These are phyloP conservation scores for Carpinus fangiana DNA, from an alignment of 306 rosid species.

Conservation along the genomic window DNA sequence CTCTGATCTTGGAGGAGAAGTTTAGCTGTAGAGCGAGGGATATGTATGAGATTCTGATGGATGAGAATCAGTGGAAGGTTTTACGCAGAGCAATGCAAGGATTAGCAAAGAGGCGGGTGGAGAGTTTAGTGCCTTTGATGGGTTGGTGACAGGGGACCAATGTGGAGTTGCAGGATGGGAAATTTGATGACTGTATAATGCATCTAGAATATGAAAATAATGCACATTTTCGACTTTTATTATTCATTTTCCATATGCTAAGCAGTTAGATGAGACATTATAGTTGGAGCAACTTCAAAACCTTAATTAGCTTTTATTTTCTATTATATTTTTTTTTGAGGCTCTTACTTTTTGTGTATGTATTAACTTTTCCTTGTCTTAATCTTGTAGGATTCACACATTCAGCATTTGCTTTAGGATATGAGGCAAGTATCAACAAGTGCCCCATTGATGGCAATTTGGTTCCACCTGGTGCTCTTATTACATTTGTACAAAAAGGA, in stretches of 20 bases:
- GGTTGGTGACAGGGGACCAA: constrained; percentile 77
- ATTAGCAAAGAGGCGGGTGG: constrained; percentile 92
- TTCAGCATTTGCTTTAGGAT: constrained; percentile 91
- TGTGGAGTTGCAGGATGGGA: constrained; percentile 82
- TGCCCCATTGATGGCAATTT: constrained; percentile 81
- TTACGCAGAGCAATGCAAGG: constrained; percentile 85
- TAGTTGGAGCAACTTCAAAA: no score
- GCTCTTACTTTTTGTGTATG: neutral
- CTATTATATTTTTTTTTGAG: neutral
- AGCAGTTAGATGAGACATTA: neutral
- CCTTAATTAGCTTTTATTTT: no score
- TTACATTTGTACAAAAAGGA: constrained; percentile 90
- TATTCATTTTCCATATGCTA: neutral
- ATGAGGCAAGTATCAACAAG: constrained; percentile 90
- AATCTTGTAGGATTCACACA: constrained; percentile 78
- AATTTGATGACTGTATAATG: constrained; percentile 16
- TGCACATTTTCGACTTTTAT: no score
- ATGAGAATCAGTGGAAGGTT: constrained; percentile 95
- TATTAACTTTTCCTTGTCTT: constrained; percentile 10
- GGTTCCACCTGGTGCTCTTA: constrained; percentile 86
- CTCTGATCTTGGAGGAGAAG: constrained; percentile 82
- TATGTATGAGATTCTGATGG: constrained; percentile 89
- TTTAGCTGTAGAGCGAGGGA: constrained; percentile 78
- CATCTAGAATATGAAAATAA: no score
- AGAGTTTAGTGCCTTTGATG: constrained; percentile 69